Percentiles rank a stretch among this genome's conserved stretches.
Conservation (phyloP, 2,329 filamentous ascomycete species). For the Leptographium radiaticola region DNA sequence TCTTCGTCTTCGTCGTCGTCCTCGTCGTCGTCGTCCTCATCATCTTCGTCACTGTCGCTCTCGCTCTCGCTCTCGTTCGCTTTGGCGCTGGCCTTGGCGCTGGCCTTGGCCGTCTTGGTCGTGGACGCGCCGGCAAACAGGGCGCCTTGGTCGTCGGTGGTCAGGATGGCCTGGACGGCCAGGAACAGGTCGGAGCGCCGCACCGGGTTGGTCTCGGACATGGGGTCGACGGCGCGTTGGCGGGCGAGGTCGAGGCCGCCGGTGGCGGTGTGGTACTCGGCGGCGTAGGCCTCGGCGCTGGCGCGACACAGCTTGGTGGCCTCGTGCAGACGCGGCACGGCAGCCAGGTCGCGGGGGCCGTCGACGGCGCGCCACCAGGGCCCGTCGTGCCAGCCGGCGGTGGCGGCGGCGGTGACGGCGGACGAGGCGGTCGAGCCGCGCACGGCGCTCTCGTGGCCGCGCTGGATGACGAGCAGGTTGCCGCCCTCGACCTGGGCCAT, state of each 20-base stretch:
- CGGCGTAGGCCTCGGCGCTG: slow-evolving; percentile 75
- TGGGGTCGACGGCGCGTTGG: slow-evolving; percentile 61
- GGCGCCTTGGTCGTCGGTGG: slow-evolving; percentile 44
- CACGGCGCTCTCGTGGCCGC: slow-evolving; percentile 71
- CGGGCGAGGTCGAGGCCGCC: slow-evolving; percentile 70
- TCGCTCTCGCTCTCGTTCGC: slow-evolving; percentile 31
- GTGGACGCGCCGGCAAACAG: slow-evolving; percentile 46
- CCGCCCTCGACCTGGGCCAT: slow-evolving; percentile 99
- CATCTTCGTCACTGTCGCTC: slow-evolving; percentile 44
- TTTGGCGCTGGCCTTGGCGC: slow-evolving; percentile 17
- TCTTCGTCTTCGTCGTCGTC: slow-evolving; percentile 83
- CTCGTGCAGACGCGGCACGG: slow-evolving; percentile 68
- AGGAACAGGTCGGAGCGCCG: slow-evolving; percentile 91
- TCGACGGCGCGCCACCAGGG: slow-evolving; percentile 83
- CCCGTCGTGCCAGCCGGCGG: slow-evolving; percentile 75
- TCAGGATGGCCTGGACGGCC: slow-evolving; percentile 69
- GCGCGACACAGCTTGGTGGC: slow-evolving; percentile 86
- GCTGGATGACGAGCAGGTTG: slow-evolving; percentile 85
- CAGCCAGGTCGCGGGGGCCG: slow-evolving; percentile 60
- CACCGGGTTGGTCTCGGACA: slow-evolving; percentile 78
- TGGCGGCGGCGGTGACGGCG: slow-evolving; percentile 25
- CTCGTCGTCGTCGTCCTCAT: slow-evolving; percentile 73
- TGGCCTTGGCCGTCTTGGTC: background rate
- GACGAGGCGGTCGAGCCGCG: slow-evolving; percentile 34
- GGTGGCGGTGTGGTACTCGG: slow-evolving; percentile 65